Percentiles rank a stretch among this genome's conserved stretches.
Evolutionary conservation across 108 stramenopile genomes (phyloP).

Genomic region (Discostella stelligeroides): DNA sequence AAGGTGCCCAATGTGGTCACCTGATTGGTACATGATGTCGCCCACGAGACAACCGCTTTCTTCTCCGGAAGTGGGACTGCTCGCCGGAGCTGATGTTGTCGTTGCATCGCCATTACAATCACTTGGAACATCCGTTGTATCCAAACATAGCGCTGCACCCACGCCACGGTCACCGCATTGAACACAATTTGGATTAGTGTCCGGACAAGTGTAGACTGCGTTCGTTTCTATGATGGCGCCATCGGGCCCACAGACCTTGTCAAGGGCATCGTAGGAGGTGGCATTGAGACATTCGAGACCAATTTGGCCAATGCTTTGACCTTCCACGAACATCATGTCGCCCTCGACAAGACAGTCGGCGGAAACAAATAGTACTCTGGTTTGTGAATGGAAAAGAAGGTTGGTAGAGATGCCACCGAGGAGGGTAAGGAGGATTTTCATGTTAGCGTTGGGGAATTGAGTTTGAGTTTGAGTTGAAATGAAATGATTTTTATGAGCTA

Average conservation of each 20-base stretch:
- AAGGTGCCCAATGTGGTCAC: background rate
- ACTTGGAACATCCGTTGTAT: background rate
- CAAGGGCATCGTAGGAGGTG: conserved; percentile 6
- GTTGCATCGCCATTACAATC: background rate
- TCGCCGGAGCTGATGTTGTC: background rate
- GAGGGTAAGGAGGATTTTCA: no score
- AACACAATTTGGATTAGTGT: background rate
- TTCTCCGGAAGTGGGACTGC: background rate
- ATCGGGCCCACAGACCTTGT: background rate
- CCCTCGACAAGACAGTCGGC: conserved; percentile 12
- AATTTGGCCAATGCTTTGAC: background rate
- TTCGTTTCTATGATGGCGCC: background rate
- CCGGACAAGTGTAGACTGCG: background rate
- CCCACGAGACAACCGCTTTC: background rate
- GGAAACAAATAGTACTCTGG: no score
- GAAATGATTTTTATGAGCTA: background rate
- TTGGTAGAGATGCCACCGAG: no score
- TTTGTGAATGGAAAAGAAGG: no score
- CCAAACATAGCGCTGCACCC: conserved; percentile 1
- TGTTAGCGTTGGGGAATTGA: no score
- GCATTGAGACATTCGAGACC: conserved; percentile 12
- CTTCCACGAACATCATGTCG: conserved; percentile 3
- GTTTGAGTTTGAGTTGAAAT: background rate
- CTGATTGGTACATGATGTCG: background rate
- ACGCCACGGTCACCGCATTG: background rate